phyloP scores from a whole-genome alignment of 805 yeast genomes.

The Yamadazyma sp. region DNA sequence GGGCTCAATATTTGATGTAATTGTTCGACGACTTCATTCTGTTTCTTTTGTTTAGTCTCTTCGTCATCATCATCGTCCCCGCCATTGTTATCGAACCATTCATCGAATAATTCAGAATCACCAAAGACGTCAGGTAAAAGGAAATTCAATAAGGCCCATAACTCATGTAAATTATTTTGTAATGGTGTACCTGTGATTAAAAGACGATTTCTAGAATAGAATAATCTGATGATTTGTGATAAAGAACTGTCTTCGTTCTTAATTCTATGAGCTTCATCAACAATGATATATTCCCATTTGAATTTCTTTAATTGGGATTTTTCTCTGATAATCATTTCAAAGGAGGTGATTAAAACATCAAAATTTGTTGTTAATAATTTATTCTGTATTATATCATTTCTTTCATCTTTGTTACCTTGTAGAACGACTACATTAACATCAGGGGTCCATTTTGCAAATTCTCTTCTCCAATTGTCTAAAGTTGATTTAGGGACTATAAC shows the following conservation, averaged over 20 bases:
- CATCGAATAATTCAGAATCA: conserved; percentile 84
- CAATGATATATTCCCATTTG: conserved; percentile 89
- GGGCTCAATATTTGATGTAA: conserved; percentile 87
- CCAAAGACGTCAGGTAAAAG: conserved; percentile 92
- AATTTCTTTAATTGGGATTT: conserved; percentile 75
- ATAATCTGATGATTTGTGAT: conserved; percentile 87
- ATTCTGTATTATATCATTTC: conserved; percentile 58
- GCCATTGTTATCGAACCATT: conserved; percentile 72
- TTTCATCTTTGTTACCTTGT: conserved; percentile 86
- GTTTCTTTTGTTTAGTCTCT: conserved; percentile 40
- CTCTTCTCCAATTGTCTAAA: conserved; percentile 93
- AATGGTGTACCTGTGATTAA: conserved; percentile 95
- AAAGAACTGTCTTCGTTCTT: conserved; percentile 91
- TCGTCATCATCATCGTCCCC: conserved; percentile 27
- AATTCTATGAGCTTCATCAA: conserved; percentile 96
- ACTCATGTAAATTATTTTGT: conserved; percentile 91
- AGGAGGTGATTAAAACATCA: conserved; percentile 88
- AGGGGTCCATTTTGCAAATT: conserved; percentile 94
- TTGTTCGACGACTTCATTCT: conserved; percentile 83
- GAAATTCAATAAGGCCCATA: conserved; percentile 93
- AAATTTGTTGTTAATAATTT: conserved; percentile 69
- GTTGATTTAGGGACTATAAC: conserved; percentile 95
- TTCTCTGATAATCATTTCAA: conserved; percentile 90
- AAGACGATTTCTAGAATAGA: conserved; percentile 79
- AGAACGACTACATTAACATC: conserved; percentile 82